Evolutionary conservation across 805 yeast species (phyloP).

Genomic region (Myxozyma geophila): DNA sequence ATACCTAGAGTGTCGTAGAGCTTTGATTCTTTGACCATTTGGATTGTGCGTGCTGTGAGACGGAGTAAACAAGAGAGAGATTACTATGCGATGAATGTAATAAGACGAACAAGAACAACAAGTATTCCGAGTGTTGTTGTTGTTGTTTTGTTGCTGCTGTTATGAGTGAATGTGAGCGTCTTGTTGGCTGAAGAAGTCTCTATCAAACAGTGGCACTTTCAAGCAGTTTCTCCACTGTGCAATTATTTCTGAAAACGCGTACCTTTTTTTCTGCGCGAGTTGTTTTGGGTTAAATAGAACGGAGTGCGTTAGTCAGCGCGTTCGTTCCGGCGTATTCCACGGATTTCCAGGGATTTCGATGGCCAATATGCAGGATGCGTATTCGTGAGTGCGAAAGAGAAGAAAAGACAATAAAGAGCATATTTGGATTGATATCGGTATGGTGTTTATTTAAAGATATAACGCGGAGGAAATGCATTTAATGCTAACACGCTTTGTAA

Average conservation of each 20-base stretch:
- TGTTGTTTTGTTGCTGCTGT: too few relatives aligned
- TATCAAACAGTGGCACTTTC: too few relatives aligned
- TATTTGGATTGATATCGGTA: too few relatives aligned
- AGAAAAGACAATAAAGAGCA: too few relatives aligned
- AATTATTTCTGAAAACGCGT: neutral
- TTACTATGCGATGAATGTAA: neutral
- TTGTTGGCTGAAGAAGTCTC: too few relatives aligned
- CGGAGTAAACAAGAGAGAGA: neutral
- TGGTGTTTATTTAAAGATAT: too few relatives aligned
- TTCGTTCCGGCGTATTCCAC: slow-evolving; percentile 8
- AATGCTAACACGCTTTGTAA: too few relatives aligned
- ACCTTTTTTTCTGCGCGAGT: neutral
- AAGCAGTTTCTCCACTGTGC: neutral
- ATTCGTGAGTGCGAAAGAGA: too few relatives aligned
- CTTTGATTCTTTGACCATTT: slow-evolving; percentile 72
- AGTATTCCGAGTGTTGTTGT: too few relatives aligned
- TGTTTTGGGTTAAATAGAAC: neutral
- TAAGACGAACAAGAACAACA: neutral
- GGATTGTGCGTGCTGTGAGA: neutral
- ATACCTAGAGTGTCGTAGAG: slow-evolving; percentile 65
- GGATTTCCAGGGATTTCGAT: neutral
- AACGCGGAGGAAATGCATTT: too few relatives aligned
- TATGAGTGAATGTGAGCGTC: too few relatives aligned
- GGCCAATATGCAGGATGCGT: too few relatives aligned
- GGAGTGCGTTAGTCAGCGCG: neutral